Evolutionary conservation across 2,329 filamentous ascomycete genomes (phyloP), one percentile per base, ranked within the genome.

Genomic region (Ustulina deusta): DNA sequence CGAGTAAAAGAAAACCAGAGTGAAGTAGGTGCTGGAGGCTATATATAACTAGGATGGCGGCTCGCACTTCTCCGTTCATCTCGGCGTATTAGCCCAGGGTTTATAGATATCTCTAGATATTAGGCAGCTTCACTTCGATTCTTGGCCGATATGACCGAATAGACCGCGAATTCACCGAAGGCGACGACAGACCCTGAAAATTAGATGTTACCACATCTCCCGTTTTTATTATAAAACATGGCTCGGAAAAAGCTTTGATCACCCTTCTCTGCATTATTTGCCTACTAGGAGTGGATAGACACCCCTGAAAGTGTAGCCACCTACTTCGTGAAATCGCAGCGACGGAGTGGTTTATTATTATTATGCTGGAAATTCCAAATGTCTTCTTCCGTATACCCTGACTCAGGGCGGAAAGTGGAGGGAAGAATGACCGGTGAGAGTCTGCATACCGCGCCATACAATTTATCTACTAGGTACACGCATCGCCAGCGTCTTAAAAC

Each of bases 101-200:
- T 13, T 36, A 40, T 55, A 56, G n/a, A n/a, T 60, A 25, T 44
- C 10, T 36, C 34, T 25, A 17, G 11, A 10, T 34, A 2, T 10
- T 40, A 7, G 5, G 22, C 15, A 34, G 17, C 27, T 22, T 42
- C 32, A 46, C 15, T 27, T 38, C 49, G 52, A 6, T 9, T 40
- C n/a, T 46, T 52, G 40, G 32, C 62, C 66, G 66, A 59, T 58
- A 65, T 62, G 54, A 6, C 66, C 57, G 62, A 62, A 68, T 54
- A 58, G 29, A 48, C 66, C 61, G 61, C 17, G 36, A 68, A 68
- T 65, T 68, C 46, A 54, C 66, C 66, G 66, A 68, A n/a, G 51
- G 2, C 22, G 5, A 0, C 11, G 15, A 48, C 13, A 11, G 11
- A 3, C 13, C n/a, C 4, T 17, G 10, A 27, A 27, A 44, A 52